These are phyloP conservation scores for Camellia sinensis DNA, from an alignment of 148 eudicot species.

Conservation along the genomic window DNA sequence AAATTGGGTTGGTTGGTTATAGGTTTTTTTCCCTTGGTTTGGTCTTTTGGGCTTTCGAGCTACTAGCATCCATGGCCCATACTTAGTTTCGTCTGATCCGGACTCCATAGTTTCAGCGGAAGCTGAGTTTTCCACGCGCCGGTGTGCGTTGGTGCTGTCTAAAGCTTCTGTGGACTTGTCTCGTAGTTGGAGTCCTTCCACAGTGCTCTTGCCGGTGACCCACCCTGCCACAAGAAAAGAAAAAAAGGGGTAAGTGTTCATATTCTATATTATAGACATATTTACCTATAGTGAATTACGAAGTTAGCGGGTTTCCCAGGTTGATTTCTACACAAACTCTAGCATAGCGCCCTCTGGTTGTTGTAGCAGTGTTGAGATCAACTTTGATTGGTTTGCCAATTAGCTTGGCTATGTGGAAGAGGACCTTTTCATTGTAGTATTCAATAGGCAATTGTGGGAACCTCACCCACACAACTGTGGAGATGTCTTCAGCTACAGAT, in stretches of 20 bases:
- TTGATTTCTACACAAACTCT: not conserved
- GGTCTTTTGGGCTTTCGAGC: too few relatives aligned
- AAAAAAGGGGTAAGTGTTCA: not conserved
- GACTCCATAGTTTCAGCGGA: too few relatives aligned
- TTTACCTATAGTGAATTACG: not conserved
- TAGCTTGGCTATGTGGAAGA: not conserved
- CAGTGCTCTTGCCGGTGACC: not conserved
- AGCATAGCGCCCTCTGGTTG: not conserved
- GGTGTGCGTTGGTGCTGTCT: too few relatives aligned
- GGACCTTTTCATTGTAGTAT: not conserved
- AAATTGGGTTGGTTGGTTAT: too few relatives aligned
- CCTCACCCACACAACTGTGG: not conserved
- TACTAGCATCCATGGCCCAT: too few relatives aligned
- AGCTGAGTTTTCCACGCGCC: too few relatives aligned
- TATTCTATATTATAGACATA: not conserved
- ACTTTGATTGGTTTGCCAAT: not conserved
- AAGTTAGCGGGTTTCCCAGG: not conserved
- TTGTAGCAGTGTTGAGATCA: not conserved
- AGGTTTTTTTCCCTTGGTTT: too few relatives aligned
- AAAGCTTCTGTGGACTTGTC: too few relatives aligned
- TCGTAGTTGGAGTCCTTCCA: too few relatives aligned
- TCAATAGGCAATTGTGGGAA: not conserved
- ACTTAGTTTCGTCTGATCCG: too few relatives aligned
- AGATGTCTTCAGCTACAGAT: not conserved
- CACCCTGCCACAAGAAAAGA: not conserved